These are phyloP conservation scores for Rubia balearica DNA, from an alignment of 305 asterid species.

Conservation along the genomic window DNA sequence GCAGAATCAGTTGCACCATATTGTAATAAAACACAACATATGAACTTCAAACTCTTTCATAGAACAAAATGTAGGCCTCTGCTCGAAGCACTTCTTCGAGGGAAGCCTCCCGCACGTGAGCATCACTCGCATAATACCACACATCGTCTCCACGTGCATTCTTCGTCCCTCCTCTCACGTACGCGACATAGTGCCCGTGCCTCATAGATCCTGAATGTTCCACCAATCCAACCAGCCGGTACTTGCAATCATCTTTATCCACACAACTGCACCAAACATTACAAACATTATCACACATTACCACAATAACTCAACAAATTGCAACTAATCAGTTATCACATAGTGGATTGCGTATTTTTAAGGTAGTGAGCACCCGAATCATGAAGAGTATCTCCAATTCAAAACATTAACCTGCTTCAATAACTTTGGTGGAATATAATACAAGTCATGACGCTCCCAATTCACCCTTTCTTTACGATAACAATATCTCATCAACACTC, in stretches of 20 bases:
- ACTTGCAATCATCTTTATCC: conserved; percentile 30
- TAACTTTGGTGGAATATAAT: neutral
- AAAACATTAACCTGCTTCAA: neutral
- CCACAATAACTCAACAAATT: too few species aligned
- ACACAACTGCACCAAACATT: conserved; percentile 33
- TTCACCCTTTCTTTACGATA: neutral
- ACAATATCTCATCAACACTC: neutral
- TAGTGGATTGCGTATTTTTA: too few species aligned
- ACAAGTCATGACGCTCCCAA: neutral
- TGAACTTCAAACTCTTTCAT: conserved; percentile 43
- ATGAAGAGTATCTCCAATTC: neutral
- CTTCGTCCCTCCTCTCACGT: conserved; percentile 47
- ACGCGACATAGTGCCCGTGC: conserved; percentile 82
- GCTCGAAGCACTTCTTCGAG: conserved; percentile 57
- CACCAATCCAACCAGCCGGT: conserved; percentile 66
- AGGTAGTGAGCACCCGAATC: neutral
- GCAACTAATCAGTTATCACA: too few species aligned
- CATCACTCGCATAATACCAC: conserved; percentile 82
- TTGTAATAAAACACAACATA: neutral
- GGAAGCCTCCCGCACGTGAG: conserved; percentile 54
- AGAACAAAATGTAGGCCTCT: conserved; percentile 86
- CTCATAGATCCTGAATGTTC: conserved; percentile 89
- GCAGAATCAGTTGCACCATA: conserved; percentile 1
- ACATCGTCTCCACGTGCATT: conserved; percentile 23
- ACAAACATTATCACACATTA: neutral